phyloP scores from a whole-genome alignment of 2,329 filamentous ascomycete genomes.

The Dothidotthia symphoricarpi region DNA sequence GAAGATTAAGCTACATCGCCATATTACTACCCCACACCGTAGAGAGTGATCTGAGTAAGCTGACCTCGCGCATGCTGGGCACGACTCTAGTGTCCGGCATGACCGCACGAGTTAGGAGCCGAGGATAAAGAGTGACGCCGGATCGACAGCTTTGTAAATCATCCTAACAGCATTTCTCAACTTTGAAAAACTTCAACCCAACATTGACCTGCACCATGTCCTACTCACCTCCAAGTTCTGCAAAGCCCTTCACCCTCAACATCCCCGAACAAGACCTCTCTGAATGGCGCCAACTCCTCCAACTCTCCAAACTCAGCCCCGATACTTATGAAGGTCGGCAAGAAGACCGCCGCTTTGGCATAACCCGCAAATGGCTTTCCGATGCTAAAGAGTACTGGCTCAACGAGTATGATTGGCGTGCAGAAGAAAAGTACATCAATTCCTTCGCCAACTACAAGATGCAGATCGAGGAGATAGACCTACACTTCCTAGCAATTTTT shows the following conservation, averaged over 20 bases:
- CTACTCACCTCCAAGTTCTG: slow-evolving; percentile 32
- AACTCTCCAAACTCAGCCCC: slow-evolving; percentile 35
- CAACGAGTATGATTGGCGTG: slow-evolving; percentile 40
- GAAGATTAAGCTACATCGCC: too few species aligned
- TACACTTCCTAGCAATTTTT: slow-evolving; percentile 59
- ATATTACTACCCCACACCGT: too few species aligned
- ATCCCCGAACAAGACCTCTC: slow-evolving; percentile 35
- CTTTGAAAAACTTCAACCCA: too few species aligned
- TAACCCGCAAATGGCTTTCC: slow-evolving; percentile 36
- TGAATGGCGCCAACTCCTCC: slow-evolving; percentile 39
- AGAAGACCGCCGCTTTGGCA: slow-evolving; percentile 29
- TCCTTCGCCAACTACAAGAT: slow-evolving; percentile 54
- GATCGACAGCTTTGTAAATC: too few species aligned
- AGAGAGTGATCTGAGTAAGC: too few species aligned
- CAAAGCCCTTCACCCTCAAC: slow-evolving; percentile 35
- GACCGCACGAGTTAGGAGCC: too few species aligned
- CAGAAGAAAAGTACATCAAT: slow-evolving; percentile 48
- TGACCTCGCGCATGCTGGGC: too few species aligned
- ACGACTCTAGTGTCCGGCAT: too few species aligned
- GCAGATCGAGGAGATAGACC: slow-evolving; percentile 44
- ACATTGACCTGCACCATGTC: slow-evolving; percentile 18
- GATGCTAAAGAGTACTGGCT: slow-evolving; percentile 41
- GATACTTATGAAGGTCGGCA: slow-evolving; percentile 30
- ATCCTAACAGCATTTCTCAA: too few species aligned
- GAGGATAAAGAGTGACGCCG: too few species aligned